These are phyloP conservation scores for Pleoardoris graminearum DNA, from an alignment of 2,329 filamentous ascomycete genomes.

Conservation along the genomic window DNA sequence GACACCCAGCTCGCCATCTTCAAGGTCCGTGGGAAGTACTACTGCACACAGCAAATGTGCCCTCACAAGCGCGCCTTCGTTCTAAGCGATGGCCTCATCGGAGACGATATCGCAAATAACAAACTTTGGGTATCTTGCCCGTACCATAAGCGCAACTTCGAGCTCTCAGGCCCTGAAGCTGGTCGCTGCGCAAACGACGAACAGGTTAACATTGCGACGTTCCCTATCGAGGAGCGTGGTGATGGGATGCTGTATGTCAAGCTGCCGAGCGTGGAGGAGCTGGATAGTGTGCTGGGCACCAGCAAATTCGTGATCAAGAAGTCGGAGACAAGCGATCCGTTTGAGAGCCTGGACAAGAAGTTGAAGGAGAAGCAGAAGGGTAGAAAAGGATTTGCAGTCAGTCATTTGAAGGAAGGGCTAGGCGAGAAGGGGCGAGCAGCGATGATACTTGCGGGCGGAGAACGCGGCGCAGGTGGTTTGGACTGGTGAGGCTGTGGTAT, in stretches of 20 bases:
- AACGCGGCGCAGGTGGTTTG: slow-evolving; percentile 48
- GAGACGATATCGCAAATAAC: slow-evolving; percentile 62
- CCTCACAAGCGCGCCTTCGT: slow-evolving; percentile 89
- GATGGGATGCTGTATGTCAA: slow-evolving; percentile 81
- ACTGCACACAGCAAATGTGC: slow-evolving; percentile 92
- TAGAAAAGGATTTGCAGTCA: slow-evolving; percentile 53
- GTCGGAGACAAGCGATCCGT: slow-evolving; percentile 64
- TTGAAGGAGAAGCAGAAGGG: slow-evolving; percentile 56
- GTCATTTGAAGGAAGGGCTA: slow-evolving; percentile 50
- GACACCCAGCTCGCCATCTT: slow-evolving; percentile 89
- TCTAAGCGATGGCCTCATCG: slow-evolving; percentile 82
- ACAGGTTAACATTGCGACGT: slow-evolving; percentile 78
- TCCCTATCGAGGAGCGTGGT: slow-evolving; percentile 71
- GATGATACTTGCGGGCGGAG: slow-evolving; percentile 52
- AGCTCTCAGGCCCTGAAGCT: slow-evolving; percentile 66
- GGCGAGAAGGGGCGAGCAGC: slow-evolving; percentile 50
- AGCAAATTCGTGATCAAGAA: slow-evolving; percentile 76
- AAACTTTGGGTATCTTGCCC: slow-evolving; percentile 87
- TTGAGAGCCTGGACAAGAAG: slow-evolving; percentile 60
- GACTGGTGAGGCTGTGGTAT: slow-evolving; percentile 47
- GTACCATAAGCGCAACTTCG: slow-evolving; percentile 87
- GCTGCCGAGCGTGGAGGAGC: slow-evolving; percentile 77
- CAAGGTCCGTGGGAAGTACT: slow-evolving; percentile 78
- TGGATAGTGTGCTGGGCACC: slow-evolving; percentile 79
- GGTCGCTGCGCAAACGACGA: slow-evolving; percentile 77